Base-by-base conservation (phyloP, 2,329 filamentous ascomycete genomes). In the Penicillium sp. region DNA sequence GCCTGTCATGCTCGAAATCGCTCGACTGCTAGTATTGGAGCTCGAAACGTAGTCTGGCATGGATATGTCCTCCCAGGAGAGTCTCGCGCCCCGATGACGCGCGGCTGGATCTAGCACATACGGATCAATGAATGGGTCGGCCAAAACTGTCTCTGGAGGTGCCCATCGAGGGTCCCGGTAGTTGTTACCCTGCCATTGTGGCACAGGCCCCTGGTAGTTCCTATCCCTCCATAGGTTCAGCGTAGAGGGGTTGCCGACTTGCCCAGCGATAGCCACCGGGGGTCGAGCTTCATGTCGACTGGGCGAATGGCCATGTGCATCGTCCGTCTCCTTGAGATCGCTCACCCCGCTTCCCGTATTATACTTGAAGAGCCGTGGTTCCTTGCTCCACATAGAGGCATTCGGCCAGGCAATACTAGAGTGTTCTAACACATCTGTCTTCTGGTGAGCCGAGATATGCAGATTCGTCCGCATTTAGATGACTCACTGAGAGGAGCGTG, bases 321-420 rank as follows among this genome's bases (percentile, higher is more conserved):
- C 84, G 2, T 82, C 74, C 3, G 78, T 76, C 48, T 83, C 80
- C 46, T 84, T 82, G 1, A 75, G 9, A 72, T 75, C 73, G 76
- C 59, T 61, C 45, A 70, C 65, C 29, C 65, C 63, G 15, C 61
- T 63, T 30, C 66, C 69, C 31, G 73, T 61, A 49, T 70, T 69
- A 54, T 76, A 76, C 61, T 75, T 75, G 63, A 75, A 72, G 17
- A 81, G 48, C 75, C 79, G 58, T 72, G 77, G 66, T 38, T 76
- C 75, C 44, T 82, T 83, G 21, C 82, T 82, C 88, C 88, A 91
- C 88, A 92, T 91, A 17, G 80, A 77, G 21, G 85, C 79, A 72
- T 91, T 93, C 7, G 92, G 92, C 91, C 91, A 96, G 2, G 91
- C 91, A 70, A 96, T 92, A 3, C 85, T 85, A 2, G 87, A 88